Evolutionary conservation across 768 basidiomycete genomes (phyloP).

Genomic region (Boletus sp.): DNA sequence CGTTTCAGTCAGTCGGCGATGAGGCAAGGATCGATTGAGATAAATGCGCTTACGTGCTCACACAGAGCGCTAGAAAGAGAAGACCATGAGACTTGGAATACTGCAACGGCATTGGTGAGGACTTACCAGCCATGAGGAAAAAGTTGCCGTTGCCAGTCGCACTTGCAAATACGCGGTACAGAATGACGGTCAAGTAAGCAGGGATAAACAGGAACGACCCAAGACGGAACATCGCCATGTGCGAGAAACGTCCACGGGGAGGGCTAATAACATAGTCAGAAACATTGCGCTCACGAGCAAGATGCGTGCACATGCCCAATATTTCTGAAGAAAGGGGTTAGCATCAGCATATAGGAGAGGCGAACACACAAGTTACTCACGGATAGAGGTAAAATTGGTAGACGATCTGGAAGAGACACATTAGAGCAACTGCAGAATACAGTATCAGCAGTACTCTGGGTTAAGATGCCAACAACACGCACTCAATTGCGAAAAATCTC

Average conservation of each 20-base stretch:
- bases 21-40: background rate
- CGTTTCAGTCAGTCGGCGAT: background rate
- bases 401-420: constrained; percentile 91
- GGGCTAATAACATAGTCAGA: constrained; percentile 44
- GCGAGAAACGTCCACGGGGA: constrained; percentile 78
- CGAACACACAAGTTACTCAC: constrained; percentile 41
- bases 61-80: constrained; percentile 50
- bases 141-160: constrained; percentile 66
- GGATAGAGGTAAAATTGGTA: constrained; percentile 92
- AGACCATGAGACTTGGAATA: constrained; percentile 2
- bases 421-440: constrained; percentile 67
- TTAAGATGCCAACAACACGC: constrained; percentile 20
- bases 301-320: constrained; percentile 47
- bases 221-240: constrained; percentile 86
- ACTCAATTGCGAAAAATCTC: constrained; percentile 91
- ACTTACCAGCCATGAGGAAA: constrained; percentile 76
- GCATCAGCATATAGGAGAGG: background rate
- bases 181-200: constrained; percentile 75
- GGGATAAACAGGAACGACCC: constrained; percentile 87
- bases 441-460: constrained; percentile 2
- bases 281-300: background rate
- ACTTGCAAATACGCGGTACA: constrained; percentile 73
- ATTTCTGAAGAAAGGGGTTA: constrained; percentile 41
- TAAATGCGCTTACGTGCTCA: constrained; percentile 69
- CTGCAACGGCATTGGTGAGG: background rate